Evolutionary conservation across 805 yeast genomes (phyloP).

Genomic region (Teunomyces aglyptinius): DNA sequence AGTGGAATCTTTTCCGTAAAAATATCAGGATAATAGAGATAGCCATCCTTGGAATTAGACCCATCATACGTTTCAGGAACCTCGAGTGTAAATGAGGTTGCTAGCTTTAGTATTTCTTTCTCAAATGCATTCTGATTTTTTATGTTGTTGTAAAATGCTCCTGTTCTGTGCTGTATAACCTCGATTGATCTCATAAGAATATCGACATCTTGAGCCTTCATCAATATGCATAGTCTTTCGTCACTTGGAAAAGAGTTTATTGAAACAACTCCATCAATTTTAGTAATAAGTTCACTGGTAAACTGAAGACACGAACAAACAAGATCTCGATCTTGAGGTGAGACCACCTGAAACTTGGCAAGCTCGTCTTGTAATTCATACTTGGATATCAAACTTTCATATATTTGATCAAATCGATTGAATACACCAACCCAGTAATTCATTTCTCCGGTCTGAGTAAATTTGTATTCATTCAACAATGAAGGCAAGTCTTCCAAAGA

Average conservation of each 20-base stretch:
- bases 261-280: background rate
- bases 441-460: background rate
- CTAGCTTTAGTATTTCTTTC: background rate
- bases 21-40: background rate
- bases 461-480: background rate
- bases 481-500: background rate
- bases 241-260: too few species aligned
- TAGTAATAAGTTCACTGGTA: background rate
- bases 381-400: background rate
- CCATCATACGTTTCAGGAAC: background rate
- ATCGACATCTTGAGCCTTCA: background rate
- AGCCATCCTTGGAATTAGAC: background rate
- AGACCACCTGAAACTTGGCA: background rate
- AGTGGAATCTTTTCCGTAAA: background rate
- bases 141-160: too few species aligned
- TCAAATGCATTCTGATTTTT: too few species aligned
- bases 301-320: background rate
- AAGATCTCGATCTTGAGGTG: background rate
- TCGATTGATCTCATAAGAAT: background rate
- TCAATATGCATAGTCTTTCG: background rate
- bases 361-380: background rate
- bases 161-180: too few species aligned
- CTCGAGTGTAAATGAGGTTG: background rate
- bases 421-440: background rate
- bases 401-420: background rate